Conservation (phyloP, 2,329 filamentous ascomycete genomes). For the Basipetospora sp. region DNA sequence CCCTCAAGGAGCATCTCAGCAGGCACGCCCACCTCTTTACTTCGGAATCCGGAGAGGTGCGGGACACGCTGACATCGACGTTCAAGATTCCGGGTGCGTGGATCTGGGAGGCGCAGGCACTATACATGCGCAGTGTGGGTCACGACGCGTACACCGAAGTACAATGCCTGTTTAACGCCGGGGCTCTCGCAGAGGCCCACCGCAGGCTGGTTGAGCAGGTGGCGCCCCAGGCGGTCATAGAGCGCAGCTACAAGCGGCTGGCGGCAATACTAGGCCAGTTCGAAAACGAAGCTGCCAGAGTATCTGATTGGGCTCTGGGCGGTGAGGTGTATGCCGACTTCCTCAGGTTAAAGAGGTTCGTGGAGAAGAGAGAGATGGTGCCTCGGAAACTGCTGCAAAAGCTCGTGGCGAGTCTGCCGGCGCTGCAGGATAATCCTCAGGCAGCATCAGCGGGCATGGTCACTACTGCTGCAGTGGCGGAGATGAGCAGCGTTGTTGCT, state of each 20-base stretch:
- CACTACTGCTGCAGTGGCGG: conserved; percentile 60
- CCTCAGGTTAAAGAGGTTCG: conserved; percentile 32
- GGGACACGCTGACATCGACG: conserved; percentile 44
- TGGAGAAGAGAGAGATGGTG: conserved; percentile 23
- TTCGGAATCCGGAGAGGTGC: conserved; percentile 39
- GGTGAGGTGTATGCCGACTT: conserved; percentile 64
- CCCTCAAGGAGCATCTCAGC: conserved; percentile 59
- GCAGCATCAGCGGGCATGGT: conserved; percentile 25
- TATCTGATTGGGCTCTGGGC: conserved; percentile 62
- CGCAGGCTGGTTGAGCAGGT: conserved; percentile 66
- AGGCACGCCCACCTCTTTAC: conserved; percentile 56
- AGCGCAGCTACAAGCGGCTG: conserved; percentile 60
- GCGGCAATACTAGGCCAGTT: conserved; percentile 59
- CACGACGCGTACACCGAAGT: conserved; percentile 59
- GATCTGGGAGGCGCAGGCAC: conserved; percentile 77
- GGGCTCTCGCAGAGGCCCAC: conserved; percentile 68
- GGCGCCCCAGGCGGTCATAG: conserved; percentile 68
- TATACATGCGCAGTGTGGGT: conserved; percentile 61
- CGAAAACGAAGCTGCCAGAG: conserved; percentile 40
- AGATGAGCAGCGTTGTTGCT: conserved; percentile 65
- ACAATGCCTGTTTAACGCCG: conserved; percentile 63
- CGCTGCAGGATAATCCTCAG: conserved; percentile 31
- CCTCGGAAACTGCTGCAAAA: conserved; percentile 37
- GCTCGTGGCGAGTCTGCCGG: conserved; percentile 40
- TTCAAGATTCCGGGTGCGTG: conserved; percentile 60